These are phyloP conservation scores for Arthrobotrys pseudoclavata DNA, from an alignment of 2,329 filamentous ascomycete genomes.

Conservation along the genomic window DNA sequence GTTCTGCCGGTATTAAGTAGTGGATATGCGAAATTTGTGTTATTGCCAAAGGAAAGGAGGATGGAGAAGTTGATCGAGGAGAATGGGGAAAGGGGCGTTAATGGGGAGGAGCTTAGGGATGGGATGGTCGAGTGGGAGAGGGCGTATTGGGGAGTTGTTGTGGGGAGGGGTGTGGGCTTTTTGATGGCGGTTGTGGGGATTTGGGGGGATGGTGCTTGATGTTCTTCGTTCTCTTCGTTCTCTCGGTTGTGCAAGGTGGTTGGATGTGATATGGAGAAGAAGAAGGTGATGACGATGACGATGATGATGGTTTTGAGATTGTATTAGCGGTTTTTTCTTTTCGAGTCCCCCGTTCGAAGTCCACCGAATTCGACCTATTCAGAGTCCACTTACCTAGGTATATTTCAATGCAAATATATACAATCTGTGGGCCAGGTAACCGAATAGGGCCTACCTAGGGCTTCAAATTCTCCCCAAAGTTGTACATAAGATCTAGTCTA, in stretches of 20 bases:
- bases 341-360: too few relatives aligned
- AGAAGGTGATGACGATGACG: not conserved
- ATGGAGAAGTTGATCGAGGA: slow-evolving; percentile 38
- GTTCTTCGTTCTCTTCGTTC: not conserved
- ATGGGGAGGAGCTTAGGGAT: slow-evolving; percentile 49
- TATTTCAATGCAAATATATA: not conserved
- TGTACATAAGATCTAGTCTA: slow-evolving; percentile 45
- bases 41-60: slow-evolving; percentile 21
- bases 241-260: too few relatives aligned
- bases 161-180: slow-evolving; percentile 32
- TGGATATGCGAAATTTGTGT: slow-evolving; percentile 12
- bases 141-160: slow-evolving; percentile 42
- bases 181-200: slow-evolving; percentile 47
- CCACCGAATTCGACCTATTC: not conserved
- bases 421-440: not conserved
- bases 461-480: slow-evolving; percentile 23
- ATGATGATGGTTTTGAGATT: not conserved
- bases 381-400: not conserved
- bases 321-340: slow-evolving; percentile 6
- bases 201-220: slow-evolving; percentile 53
- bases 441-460: not conserved
- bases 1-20: slow-evolving; percentile 31
- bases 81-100: slow-evolving; percentile 53
- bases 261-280: not conserved
- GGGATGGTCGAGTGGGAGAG: slow-evolving; percentile 48